phyloP scores from a whole-genome alignment of 106 monocot genomes.

The Hemerocallis citrina region DNA sequence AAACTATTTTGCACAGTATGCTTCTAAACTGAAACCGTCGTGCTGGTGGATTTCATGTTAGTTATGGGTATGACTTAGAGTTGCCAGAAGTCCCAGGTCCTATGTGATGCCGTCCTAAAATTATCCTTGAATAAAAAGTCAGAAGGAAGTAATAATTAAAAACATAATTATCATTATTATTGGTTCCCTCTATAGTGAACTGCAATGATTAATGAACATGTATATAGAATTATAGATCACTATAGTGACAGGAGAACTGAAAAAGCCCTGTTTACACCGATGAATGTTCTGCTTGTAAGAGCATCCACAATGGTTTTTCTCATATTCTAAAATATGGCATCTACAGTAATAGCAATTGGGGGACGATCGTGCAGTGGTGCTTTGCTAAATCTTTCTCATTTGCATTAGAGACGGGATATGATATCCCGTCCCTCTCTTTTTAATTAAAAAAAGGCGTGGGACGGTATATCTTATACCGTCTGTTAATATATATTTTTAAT shows the following conservation, averaged over 20 bases:
- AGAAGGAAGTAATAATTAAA: neutral
- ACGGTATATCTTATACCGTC: too few relatives aligned
- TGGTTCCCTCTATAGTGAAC: neutral
- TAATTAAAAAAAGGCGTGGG: too few relatives aligned
- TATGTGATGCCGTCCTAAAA: neutral
- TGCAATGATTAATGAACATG: neutral
- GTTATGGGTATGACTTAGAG: neutral
- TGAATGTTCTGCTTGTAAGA: neutral
- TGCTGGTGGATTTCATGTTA: neutral
- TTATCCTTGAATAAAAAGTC: neutral
- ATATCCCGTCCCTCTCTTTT: too few relatives aligned
- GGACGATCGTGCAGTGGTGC: neutral
- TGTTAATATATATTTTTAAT: too few relatives aligned
- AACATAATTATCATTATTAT: neutral
- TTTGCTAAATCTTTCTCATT: neutral
- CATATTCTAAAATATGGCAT: neutral
- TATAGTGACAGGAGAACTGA: neutral
- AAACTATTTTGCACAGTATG: too few relatives aligned
- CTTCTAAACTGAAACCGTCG: too few relatives aligned
- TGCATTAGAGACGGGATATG: too few relatives aligned
- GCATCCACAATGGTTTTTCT: neutral
- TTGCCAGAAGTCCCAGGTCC: neutral
- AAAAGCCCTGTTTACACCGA: too few relatives aligned
- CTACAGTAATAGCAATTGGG: neutral
- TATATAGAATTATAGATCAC: neutral